Percentiles rank a stretch among this genome's conserved stretches.
Evolutionary conservation across 2,329 filamentous ascomycete genomes (phyloP).

Genomic region (Pyrenophora graminea): DNA sequence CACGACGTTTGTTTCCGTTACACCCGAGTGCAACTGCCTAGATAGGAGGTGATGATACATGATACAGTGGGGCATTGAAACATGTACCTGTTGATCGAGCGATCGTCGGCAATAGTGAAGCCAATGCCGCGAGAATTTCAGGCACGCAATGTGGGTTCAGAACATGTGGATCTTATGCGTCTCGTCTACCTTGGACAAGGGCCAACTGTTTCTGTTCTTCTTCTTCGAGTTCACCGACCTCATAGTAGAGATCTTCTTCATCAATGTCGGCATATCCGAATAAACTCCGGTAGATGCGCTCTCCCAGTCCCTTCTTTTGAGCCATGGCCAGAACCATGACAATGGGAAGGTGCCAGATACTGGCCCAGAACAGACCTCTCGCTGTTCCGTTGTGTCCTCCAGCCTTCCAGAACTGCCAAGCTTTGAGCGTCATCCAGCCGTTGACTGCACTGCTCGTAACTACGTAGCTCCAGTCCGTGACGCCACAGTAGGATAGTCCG

Average conservation of each 20-base stretch:
- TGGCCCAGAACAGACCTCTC: constrained; percentile 90
- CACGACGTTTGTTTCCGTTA: constrained; percentile 16
- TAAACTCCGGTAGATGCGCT: constrained; percentile 38
- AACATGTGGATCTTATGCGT: constrained; percentile 8
- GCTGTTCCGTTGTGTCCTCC: constrained; percentile 81
- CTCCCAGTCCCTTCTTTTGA: constrained; percentile 79
- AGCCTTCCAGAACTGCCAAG: constrained; percentile 77
- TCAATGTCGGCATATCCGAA: constrained; percentile 39
- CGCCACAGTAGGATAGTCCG: constrained; percentile 74
- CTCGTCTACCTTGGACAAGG: constrained; percentile 9
- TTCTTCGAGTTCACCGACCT: constrained; percentile 31
- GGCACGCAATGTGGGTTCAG: neutral
- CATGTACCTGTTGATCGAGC: constrained; percentile 17
- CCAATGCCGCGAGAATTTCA: neutral
- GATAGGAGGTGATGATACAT: constrained; percentile 34
- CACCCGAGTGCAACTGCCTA: constrained; percentile 15
- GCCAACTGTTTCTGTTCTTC: constrained; percentile 25
- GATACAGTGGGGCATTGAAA: constrained; percentile 27
- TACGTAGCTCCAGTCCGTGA: constrained; percentile 86
- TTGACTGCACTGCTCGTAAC: constrained; percentile 82
- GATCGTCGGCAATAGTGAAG: neutral
- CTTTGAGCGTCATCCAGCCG: constrained; percentile 79
- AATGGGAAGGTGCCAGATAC: constrained; percentile 91
- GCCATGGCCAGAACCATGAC: constrained; percentile 87
- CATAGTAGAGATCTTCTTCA: constrained; percentile 42